Base-by-base conservation (phyloP, 495 filamentous ascomycete genomes). In the Tuber calosporum region DNA sequence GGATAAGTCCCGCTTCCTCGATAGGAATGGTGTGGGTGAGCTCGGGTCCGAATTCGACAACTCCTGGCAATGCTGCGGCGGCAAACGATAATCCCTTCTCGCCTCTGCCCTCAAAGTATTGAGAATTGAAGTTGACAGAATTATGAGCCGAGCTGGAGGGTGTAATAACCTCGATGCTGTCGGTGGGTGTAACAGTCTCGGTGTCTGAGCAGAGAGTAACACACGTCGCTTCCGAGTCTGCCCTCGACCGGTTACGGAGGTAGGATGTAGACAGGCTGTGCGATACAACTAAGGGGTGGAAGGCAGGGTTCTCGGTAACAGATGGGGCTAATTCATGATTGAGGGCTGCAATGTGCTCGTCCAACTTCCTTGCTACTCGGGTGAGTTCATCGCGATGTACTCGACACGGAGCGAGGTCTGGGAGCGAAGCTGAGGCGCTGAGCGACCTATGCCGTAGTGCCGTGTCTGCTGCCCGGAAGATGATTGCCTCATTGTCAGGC, bases 81-180 rank as follows among this genome's bases (percentile, higher is more conserved):
- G 80, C 79, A 73, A 79, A 81, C 22, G 79, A 81, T n/a, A 81
- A 71, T 8, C 80, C 79, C 71, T 81, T 81, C 70, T 81, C 77
- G 11, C 69, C 67, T 36, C 80, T 71, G 26, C 72, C 77, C 26
- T 82, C 80, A n/a, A 77, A 69, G 19, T 26, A 62, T 53, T 77
- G 76, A 40, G 45, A 48, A 13, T 75, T 74, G 66, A 79, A 79
- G 34, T 79, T 75, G 45, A 82, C 72, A 30, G 77, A 79, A 66
- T 78, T 82, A 68, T 82, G 80, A 40, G 80, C 77, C 22, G 80
- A 82, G 67, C 71, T 74, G 15, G 73, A 72, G 71, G 80, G 80
- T 48, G 80, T 82, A 66, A 81, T 79, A 48, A 78, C 72, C 62
- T 82, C 80, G 67, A 77, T 73, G 20, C 69, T 71, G 39, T 81